Conservation (phyloP, 1,284 basidiomycete genomes). For the Heterobasidion occidentale region DNA sequence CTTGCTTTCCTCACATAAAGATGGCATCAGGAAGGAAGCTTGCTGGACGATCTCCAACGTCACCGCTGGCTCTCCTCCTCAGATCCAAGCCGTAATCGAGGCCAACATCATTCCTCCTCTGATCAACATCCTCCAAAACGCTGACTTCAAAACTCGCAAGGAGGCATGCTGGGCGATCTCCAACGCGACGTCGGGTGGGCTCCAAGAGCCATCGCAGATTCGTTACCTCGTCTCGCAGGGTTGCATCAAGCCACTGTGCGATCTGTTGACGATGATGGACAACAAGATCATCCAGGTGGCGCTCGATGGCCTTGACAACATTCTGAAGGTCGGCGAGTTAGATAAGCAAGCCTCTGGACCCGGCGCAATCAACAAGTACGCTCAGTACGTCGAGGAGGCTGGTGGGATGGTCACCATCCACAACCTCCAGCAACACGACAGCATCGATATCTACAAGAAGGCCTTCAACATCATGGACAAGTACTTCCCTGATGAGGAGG, state of each 20-base stretch:
- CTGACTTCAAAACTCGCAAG: slow-evolving; percentile 99
- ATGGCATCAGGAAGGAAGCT: slow-evolving; percentile 93
- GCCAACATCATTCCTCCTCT: slow-evolving; percentile 95
- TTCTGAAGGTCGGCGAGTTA: slow-evolving; percentile 96
- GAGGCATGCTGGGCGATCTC: slow-evolving; percentile 99
- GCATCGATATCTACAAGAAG: slow-evolving; percentile 99
- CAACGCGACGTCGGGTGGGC: slow-evolving; percentile 96
- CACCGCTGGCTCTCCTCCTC: slow-evolving; percentile 92
- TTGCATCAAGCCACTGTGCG: slow-evolving; percentile 98
- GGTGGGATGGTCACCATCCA: slow-evolving; percentile 99
- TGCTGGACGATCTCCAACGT: slow-evolving; percentile 99
- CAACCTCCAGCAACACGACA: slow-evolving; percentile 99
- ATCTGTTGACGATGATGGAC: slow-evolving; percentile 95
- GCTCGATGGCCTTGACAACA: slow-evolving; percentile 97
- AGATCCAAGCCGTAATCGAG: slow-evolving; percentile 89
- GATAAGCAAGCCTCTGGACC: slow-evolving; percentile 85
- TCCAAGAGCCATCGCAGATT: slow-evolving; percentile 96
- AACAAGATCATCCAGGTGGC: slow-evolving; percentile 99
- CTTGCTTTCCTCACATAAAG: slow-evolving; percentile 91
- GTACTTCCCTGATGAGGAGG: slow-evolving; percentile 86
- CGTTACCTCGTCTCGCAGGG: slow-evolving; percentile 97
- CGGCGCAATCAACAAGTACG: slow-evolving; percentile 89
- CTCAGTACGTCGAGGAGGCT: slow-evolving; percentile 93
- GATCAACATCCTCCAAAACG: slow-evolving; percentile 93
- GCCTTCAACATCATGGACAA: slow-evolving; percentile 99